Evolutionary conservation across 768 basidiomycete genomes (phyloP).

Genomic region (Kwoniella mangroviensis): DNA sequence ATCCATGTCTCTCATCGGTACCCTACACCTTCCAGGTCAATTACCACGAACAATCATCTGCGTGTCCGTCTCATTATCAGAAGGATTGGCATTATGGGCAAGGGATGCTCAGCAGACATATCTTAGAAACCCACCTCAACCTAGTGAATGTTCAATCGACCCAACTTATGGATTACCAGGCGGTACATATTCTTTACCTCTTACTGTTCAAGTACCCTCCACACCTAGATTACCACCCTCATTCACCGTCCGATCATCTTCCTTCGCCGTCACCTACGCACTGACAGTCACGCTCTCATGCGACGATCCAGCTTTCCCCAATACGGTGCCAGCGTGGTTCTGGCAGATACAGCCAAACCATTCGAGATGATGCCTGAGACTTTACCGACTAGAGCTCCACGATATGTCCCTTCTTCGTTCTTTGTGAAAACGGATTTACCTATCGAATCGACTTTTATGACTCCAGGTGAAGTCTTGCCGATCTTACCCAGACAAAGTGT

Average conservation of each 20-base stretch:
- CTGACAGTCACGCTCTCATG: conserved; percentile 43
- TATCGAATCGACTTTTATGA: neutral
- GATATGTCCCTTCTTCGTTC: conserved; percentile 36
- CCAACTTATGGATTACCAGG: conserved; percentile 40
- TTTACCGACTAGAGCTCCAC: conserved; percentile 40
- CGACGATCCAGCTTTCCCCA: conserved; percentile 37
- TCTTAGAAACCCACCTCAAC: conserved; percentile 21
- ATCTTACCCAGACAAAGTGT: conserved; percentile 13
- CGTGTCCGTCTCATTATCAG: conserved; percentile 50
- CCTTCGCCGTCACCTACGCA: conserved; percentile 51
- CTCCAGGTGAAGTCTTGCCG: neutral
- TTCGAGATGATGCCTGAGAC: conserved; percentile 56
- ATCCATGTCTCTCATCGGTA: conserved; percentile 51
- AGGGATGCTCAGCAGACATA: conserved; percentile 44
- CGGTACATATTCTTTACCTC: conserved; percentile 49
- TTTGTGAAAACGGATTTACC: conserved; percentile 33
- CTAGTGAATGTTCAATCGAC: conserved; percentile 31
- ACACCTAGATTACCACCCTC: conserved; percentile 47
- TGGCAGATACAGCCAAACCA: conserved; percentile 42
- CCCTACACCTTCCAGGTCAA: conserved; percentile 34
- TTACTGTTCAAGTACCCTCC: conserved; percentile 52
- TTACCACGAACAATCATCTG: conserved; percentile 49
- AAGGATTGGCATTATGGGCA: conserved; percentile 49
- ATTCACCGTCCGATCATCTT: conserved; percentile 37
- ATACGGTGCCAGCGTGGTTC: conserved; percentile 27